phyloP scores from a whole-genome alignment of 1,139 yeast genomes.

The Suhomyces chickasaworum region DNA sequence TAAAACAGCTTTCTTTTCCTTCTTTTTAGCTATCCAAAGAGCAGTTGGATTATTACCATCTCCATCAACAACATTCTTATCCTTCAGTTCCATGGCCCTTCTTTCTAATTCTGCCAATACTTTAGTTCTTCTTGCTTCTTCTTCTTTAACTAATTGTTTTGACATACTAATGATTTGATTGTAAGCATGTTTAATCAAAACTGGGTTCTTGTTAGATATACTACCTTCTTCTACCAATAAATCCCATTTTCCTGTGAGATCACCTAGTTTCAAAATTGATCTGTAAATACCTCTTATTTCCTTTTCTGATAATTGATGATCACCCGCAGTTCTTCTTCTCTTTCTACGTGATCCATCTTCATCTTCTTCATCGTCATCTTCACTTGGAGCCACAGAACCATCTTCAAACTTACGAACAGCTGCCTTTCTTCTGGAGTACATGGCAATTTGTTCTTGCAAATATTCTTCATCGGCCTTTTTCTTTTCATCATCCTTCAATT shows the following conservation, averaged over 20 bases:
- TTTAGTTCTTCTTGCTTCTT: constrained; percentile 61
- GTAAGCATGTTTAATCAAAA: constrained; percentile 74
- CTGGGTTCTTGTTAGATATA: constrained; percentile 81
- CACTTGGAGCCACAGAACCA: constrained; percentile 23
- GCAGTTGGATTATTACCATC: constrained; percentile 34
- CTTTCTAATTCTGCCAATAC: constrained; percentile 61
- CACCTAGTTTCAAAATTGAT: constrained; percentile 81
- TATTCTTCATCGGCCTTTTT: constrained; percentile 82
- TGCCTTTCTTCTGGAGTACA: constrained; percentile 79
- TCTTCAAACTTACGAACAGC: constrained; percentile 57
- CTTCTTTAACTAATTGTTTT: constrained; percentile 61
- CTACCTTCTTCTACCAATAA: constrained; percentile 89
- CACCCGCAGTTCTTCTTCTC: constrained; percentile 42
- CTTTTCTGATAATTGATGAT: constrained; percentile 72
- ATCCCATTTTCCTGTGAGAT: constrained; percentile 79
- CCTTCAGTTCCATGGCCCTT: constrained; percentile 60
- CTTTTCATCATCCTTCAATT: constrained; percentile 89
- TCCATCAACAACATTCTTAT: constrained; percentile 26
- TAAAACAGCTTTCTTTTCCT: constrained; percentile 81
- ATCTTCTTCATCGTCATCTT: constrained; percentile 43
- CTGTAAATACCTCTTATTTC: constrained; percentile 87
- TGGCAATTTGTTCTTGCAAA: constrained; percentile 84
- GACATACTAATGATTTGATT: constrained; percentile 68
- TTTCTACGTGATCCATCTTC: constrained; percentile 34
- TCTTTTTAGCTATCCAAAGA: constrained; percentile 61